These are phyloP conservation scores for Pseudoturritis turrita DNA, from an alignment of 345 rosid species.

Conservation along the genomic window DNA sequence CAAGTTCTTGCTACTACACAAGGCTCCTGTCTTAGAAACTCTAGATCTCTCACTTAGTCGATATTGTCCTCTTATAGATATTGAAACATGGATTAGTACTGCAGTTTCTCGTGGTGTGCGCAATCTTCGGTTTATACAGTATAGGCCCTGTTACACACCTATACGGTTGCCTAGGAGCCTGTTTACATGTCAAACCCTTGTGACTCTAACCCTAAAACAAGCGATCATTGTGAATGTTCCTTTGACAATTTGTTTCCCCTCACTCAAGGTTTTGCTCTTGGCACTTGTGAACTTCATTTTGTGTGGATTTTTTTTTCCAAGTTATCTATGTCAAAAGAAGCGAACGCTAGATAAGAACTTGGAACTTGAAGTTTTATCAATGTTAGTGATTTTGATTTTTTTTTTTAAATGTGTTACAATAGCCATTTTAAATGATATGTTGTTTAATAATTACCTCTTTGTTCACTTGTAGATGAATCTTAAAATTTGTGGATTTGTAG, in stretches of 20 bases:
- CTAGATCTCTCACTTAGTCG: not conserved
- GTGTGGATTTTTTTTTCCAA: too few relatives aligned
- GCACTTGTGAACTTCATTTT: not conserved
- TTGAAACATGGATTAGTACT: not conserved
- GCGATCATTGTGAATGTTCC: not conserved
- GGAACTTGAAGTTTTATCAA: too few relatives aligned
- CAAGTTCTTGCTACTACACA: not conserved
- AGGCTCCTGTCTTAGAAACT: not conserved
- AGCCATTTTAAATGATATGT: too few relatives aligned
- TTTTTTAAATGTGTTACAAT: too few relatives aligned
- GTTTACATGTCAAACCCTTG: not conserved
- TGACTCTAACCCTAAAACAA: not conserved
- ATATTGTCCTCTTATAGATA: not conserved
- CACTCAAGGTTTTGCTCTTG: conserved; percentile 1
- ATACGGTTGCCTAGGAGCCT: not conserved
- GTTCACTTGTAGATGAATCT: too few relatives aligned
- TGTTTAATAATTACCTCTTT: too few relatives aligned
- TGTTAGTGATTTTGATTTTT: too few relatives aligned
- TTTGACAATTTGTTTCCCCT: not conserved
- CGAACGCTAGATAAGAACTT: too few relatives aligned
- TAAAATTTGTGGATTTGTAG: too few relatives aligned
- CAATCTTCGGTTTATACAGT: not conserved
- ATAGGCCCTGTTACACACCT: not conserved
- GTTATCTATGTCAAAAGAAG: too few relatives aligned
- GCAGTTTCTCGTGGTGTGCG: not conserved